Evolutionary conservation across 1,284 basidiomycete species (phyloP).

Genomic region (Singerocomus inundabilis): DNA sequence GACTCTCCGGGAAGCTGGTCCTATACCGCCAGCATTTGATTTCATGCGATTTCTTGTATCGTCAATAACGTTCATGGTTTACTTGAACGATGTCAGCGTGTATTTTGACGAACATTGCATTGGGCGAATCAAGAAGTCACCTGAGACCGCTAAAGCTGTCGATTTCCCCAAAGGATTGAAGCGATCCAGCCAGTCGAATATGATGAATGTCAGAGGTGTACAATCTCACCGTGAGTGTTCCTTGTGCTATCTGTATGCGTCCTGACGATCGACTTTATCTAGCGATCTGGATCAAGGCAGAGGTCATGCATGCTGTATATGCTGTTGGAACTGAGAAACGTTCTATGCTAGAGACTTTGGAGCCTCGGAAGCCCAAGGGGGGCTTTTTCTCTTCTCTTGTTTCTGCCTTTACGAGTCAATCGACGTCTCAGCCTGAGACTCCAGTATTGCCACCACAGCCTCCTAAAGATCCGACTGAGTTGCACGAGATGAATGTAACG

Average conservation of each 20-base stretch:
- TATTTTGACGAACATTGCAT: slow-evolving; percentile 76
- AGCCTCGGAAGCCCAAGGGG: slow-evolving; percentile 41
- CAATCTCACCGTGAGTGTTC: slow-evolving; percentile 23
- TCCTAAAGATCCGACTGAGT: slow-evolving; percentile 53
- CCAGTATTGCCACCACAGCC: slow-evolving; percentile 39
- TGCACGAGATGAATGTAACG: slow-evolving; percentile 66
- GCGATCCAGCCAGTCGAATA: slow-evolving; percentile 17
- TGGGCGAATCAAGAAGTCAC: slow-evolving; percentile 65
- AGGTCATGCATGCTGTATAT: slow-evolving; percentile 82
- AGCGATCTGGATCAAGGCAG: slow-evolving; percentile 80
- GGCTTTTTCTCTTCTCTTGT: slow-evolving; percentile 82
- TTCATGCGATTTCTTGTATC: slow-evolving; percentile 87
- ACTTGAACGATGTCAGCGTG: slow-evolving; percentile 74
- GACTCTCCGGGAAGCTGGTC: slow-evolving; percentile 75
- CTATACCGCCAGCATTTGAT: slow-evolving; percentile 80
- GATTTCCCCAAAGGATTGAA: slow-evolving; percentile 46
- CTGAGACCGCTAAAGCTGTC: slow-evolving; percentile 44
- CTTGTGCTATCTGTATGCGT: not conserved
- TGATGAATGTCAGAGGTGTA: slow-evolving; percentile 25
- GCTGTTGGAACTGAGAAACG: slow-evolving; percentile 68
- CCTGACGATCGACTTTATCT: not conserved
- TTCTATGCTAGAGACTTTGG: slow-evolving; percentile 33
- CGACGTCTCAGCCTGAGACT: slow-evolving; percentile 35
- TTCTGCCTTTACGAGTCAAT: slow-evolving; percentile 53
- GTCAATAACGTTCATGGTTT: slow-evolving; percentile 90